Evolutionary conservation across 805 yeast species (phyloP), one percentile per base, ranked within the genome.

Genomic region (Starmerella stellata): DNA sequence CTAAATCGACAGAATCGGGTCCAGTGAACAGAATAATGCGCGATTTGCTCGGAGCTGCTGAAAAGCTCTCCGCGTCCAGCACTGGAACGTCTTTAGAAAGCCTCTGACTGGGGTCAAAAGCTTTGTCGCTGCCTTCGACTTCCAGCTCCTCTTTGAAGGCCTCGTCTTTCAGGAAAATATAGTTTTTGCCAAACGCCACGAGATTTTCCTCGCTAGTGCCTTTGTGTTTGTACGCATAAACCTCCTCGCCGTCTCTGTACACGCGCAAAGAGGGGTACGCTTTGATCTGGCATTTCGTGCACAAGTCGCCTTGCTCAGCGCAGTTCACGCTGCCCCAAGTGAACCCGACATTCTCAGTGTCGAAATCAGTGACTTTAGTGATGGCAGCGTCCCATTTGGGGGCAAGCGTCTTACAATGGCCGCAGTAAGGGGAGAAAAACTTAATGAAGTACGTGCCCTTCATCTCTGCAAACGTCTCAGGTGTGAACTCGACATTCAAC

Each of bases 351-450:
- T 70, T 74, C 8, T 57, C 54, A 28, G 64, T 56, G 15, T 40
- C 36, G 13, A 24, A 13, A 3, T 39, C 44, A n/a, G 44, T 45
- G 48, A 70, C 68, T 3, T 57, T 54, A 19, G 61, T 49, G 59
- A 72, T 79, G 0, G 87, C 68, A 40, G 67, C 63, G 42, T 72
- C 68, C 95, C 96, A 90, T 5, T 61, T 65, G 1, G 98, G 96
- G 2, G 80, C 90, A 38, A 90, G 60, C 5, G 60, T 64, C 44
- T 62, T 68, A 60, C 98, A 90, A 58, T 87, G 96, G 5, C 62
- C 55, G 55, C 98, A 90, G 51, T 75, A 75, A 0, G 98, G 98
- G 24, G 94, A 81, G 54, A 60, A 90, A 58, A 82, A 85, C 59
- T 87, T 95, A 25, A 87, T 75, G 52, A 87, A 66, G 51, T 83